Evolutionary conservation across 371 early-diverging fungal genomes (phyloP).

Genomic region (Chytridium lagenaria): DNA sequence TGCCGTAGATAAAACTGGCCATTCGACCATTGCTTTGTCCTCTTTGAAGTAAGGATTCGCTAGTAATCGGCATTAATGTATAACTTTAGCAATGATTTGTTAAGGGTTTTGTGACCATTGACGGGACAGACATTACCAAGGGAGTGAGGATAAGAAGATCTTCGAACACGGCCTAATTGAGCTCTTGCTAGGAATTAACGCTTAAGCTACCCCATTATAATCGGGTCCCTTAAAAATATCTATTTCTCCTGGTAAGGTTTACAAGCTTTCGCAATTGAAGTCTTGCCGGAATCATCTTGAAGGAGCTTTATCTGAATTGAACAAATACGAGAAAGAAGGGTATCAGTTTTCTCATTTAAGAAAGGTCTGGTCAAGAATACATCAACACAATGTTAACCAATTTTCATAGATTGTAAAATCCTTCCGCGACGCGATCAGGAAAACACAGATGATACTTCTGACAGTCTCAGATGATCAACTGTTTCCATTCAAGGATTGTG

Average conservation of each 20-base stretch:
- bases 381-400: no score
- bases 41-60: not conserved
- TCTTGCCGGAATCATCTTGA: not conserved
- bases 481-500: slow-evolving; percentile 27
- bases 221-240: slow-evolving; percentile 38
- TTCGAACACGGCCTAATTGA: not conserved
- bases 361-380: not conserved
- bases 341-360: not conserved
- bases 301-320: not conserved
- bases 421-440: not conserved
- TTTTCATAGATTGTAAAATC: no score
- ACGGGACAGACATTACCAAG: slow-evolving; percentile 41
- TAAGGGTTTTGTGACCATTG: slow-evolving; percentile 51
- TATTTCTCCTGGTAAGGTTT: slow-evolving; percentile 22
- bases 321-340: not conserved
- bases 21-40: not conserved
- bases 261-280: slow-evolving; percentile 21
- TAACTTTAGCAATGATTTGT: slow-evolving; percentile 30
- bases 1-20: not conserved
- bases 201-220: slow-evolving; percentile 47
- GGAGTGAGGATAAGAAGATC: slow-evolving; percentile 30
- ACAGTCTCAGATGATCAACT: slow-evolving; percentile 18
- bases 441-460: not conserved
- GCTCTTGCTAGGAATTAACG: slow-evolving; percentile 38
- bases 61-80: not conserved